Evolutionary conservation across 441 rosid species (phyloP), one percentile per base, ranked within the genome.

Genomic region (California macrophylla): DNA sequence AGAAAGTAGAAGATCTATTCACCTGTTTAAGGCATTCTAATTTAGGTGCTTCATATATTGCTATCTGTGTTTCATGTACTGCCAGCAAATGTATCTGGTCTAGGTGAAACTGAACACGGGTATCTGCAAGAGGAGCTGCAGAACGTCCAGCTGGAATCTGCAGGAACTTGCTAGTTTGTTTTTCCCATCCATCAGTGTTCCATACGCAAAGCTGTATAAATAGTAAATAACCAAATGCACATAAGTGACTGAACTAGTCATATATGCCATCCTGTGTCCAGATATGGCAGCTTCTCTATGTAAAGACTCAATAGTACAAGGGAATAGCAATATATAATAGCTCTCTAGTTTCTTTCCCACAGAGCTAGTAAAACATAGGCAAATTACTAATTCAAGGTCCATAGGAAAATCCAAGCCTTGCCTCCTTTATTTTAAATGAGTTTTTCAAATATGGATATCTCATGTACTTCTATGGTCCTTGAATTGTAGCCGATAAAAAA

Each of bases 111-210:
- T 89, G 91, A 65, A 89, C 92, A 56, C 89, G 86, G 10, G 96
- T 89, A 71, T 89, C 92, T 13, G 89, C 83, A 69, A 81, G 77
- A 58, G 89, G 76, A 71, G 89, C 65, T 61, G 83, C 77, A 2
- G 77, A 66, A 63, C 87, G 78, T 45, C 91, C 92, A 64, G 65
- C 12, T n/a, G 91, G 91, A 77, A 76, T 73, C 71, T 80, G 85
- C 83, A 93, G 80, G 79, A 79, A 79, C 74, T 85, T 91, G 73
- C 84, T 86, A 10, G 87, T 71, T 84, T 89, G 98, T 82, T 82
- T 91, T 82, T 86, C 98, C 98, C 98, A 93, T 64, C 85, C 95
- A 76, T 91, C 98, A 15, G 86, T 85, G 80, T 72, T 87, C 96
- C 96, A 89, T 60, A 89, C 88, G 73, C 96, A 87, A 63, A 89